Evolutionary conservation across 2,329 filamentous ascomycete genomes (phyloP).

Genomic region (Triangularia verruculosa): DNA sequence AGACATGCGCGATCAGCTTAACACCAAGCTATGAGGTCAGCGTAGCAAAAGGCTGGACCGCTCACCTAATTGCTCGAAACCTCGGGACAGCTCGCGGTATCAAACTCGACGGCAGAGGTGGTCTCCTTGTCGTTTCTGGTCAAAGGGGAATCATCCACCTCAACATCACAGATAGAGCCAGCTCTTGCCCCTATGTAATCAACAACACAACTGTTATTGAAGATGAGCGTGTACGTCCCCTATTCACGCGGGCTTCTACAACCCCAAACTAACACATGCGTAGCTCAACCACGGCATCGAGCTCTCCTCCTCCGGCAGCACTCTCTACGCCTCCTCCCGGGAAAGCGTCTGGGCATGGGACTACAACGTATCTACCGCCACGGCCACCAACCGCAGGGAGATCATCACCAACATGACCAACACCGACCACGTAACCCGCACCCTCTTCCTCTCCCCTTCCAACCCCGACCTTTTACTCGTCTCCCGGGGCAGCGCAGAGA

Average conservation of each 20-base stretch:
- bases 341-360: slow-evolving; percentile 61
- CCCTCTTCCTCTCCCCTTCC: slow-evolving; percentile 58
- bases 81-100: slow-evolving; percentile 43
- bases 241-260: no score
- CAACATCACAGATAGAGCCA: slow-evolving; percentile 40
- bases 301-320: slow-evolving; percentile 50
- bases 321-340: slow-evolving; percentile 55
- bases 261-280: slow-evolving; percentile 4
- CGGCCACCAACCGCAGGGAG: slow-evolving; percentile 45
- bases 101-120: slow-evolving; percentile 44
- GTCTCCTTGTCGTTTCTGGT: slow-evolving; percentile 45
- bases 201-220: slow-evolving; percentile 36
- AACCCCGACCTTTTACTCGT: slow-evolving; percentile 59
- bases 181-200: slow-evolving; percentile 40
- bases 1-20: not conserved
- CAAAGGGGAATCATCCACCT: slow-evolving; percentile 43
- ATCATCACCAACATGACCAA: slow-evolving; percentile 62
- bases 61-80: slow-evolving; percentile 34
- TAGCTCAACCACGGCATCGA: slow-evolving; percentile 57
- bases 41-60: slow-evolving; percentile 34
- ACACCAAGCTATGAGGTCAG: slow-evolving; percentile 5
- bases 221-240: slow-evolving; percentile 26
- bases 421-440: slow-evolving; percentile 63
- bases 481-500: slow-evolving; percentile 61
- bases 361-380: slow-evolving; percentile 56